These are phyloP conservation scores for Sorghum bicolor DNA, from an alignment of 176 grass and related monocot species.

Conservation along the genomic window DNA sequence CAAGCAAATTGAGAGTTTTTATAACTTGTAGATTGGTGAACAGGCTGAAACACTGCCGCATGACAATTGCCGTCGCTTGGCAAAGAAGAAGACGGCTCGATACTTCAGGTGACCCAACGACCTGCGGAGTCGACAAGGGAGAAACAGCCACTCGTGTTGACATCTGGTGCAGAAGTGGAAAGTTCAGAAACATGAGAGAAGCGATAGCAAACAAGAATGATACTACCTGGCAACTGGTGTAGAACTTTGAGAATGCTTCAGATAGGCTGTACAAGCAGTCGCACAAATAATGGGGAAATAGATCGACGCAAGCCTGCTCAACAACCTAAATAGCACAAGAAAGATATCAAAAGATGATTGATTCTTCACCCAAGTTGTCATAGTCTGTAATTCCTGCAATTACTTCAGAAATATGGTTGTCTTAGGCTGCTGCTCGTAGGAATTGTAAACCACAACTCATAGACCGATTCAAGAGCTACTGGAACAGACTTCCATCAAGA, in stretches of 20 bases:
- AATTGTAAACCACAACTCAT: background rate
- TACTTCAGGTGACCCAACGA: constrained; percentile 48
- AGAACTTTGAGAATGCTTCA: constrained; percentile 57
- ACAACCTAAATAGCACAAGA: constrained; percentile 41
- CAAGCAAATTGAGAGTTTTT: background rate
- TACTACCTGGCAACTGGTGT: constrained; percentile 42
- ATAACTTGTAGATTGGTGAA: constrained; percentile 54
- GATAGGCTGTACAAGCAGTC: constrained; percentile 66
- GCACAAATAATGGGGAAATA: constrained; percentile 54
- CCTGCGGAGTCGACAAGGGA: background rate
- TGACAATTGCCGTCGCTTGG: constrained; percentile 49
- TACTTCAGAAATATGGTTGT: background rate
- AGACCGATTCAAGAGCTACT: background rate
- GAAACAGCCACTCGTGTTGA: background rate
- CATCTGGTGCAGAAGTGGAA: background rate
- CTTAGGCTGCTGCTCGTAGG: background rate
- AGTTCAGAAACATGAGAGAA: background rate
- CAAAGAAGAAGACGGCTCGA: constrained; percentile 53
- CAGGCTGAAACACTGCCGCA: constrained; percentile 51
- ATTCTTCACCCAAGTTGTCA: background rate
- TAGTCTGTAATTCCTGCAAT: background rate
- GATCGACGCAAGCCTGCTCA: constrained; percentile 45
- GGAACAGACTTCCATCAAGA: background rate
- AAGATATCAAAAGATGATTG: background rate
- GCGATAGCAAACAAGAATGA: background rate